Evolutionary conservation across 1,284 basidiomycete genomes (phyloP).

Genomic region (Golubevia pallescens): DNA sequence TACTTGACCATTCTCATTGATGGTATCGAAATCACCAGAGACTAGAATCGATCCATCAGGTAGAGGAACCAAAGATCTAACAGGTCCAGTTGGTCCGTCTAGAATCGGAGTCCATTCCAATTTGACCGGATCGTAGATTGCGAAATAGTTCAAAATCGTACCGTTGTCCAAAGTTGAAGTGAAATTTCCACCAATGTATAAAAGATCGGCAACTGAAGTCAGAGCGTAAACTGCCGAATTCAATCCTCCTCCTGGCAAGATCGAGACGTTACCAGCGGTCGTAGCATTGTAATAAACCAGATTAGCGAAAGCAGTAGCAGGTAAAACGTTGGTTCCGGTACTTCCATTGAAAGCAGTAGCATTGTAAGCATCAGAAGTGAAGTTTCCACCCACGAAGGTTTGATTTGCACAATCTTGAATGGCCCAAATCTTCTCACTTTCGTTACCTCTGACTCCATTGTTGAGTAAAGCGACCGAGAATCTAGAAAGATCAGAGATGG

Average conservation of each 20-base stretch:
- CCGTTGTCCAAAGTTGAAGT: constrained; percentile 28
- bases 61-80: constrained; percentile 25
- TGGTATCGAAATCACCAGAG: constrained; percentile 31
- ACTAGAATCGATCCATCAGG: constrained; percentile 26
- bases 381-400: constrained; percentile 48
- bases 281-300: constrained; percentile 30
- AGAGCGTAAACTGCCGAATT: constrained; percentile 36
- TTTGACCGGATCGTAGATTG: constrained; percentile 31
- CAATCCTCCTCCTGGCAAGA: constrained; percentile 40
- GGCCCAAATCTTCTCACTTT: constrained; percentile 13
- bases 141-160: constrained; percentile 24
- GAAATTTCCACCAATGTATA: constrained; percentile 48
- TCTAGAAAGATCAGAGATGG: constrained; percentile 33
- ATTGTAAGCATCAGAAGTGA: constrained; percentile 17
- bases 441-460: constrained; percentile 23
- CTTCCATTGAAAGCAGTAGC: constrained; percentile 2
- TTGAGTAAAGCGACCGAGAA: constrained; percentile 33
- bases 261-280: constrained; percentile 21
- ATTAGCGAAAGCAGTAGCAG: constrained; percentile 29
- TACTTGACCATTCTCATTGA: constrained; percentile 30
- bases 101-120: constrained; percentile 31
- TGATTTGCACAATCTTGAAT: constrained; percentile 21
- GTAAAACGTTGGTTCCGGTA: constrained; percentile 9
- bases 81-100: constrained; percentile 35
- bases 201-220: constrained; percentile 20